Base-by-base conservation (phyloP, 208 protist species). In the Trypanosoma cruzi region DNA sequence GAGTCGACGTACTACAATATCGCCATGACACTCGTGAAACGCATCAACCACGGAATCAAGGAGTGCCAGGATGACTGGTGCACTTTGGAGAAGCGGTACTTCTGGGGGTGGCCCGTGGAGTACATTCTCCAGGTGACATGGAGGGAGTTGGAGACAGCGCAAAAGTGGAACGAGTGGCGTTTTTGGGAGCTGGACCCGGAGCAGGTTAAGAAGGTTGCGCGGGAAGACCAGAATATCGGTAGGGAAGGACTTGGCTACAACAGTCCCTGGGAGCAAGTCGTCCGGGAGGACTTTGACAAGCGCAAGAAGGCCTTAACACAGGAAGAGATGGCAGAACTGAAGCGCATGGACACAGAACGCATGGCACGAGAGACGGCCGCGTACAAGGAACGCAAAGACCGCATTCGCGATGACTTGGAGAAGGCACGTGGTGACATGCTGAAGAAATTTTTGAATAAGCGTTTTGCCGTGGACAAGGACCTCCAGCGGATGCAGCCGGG, bases 161-260 rank as follows among this genome's bases (percentile, higher is more conserved):
- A 96, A 71, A 94, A 95, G 84, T 96, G 92, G 92, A 96, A 96
- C 36, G 92, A 96, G 77, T 96, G 88, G 89, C 88, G 88, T 52
- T 90, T 96, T 69, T 96, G 92, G 89, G 88, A 95, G 76, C 81
- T 96, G 18, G 92, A 96, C 70, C 92, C 92, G 31, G 92, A 96
- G 80, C 92, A 96, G 83, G 89, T 94, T 57, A 96, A 96, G 79
- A 93, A 93, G 58, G 85, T 95, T 2, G 88, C 85, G 48, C 84
- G 89, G 48, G 92, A 96, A 75, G 92, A 96, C 52, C 88, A 94
- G 68, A 85, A 85, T 59, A 94, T 96, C 58, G 92, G 92, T 52
- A 85, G 85, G 66, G 92, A 96, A 68, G 92, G 92, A 36, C 71
- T 85, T 18, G 85, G 84, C 37, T 96, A 92, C 80, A 88, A 88